phyloP scores from a whole-genome alignment of 1,284 basidiomycete genomes.

The Moesziomyces sp. region DNA sequence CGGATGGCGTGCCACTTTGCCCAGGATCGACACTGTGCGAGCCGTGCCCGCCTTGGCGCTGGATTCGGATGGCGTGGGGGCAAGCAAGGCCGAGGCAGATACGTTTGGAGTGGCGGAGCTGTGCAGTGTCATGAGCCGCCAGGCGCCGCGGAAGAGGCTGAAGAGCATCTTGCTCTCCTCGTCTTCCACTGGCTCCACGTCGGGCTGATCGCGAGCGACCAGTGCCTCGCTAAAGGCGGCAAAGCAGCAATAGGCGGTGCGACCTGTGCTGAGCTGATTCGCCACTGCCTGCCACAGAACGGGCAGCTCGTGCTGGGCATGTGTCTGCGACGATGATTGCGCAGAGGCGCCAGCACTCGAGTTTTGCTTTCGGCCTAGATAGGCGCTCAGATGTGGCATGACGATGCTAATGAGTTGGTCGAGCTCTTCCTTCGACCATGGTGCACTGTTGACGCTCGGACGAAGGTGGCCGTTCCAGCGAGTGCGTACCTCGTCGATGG shows the following conservation, averaged over 20 bases:
- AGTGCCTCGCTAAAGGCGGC: conserved; percentile 23
- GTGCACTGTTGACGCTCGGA: conserved; percentile 24
- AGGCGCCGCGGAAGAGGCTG: conserved; percentile 36
- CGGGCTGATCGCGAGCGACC: conserved; percentile 28
- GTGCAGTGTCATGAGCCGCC: conserved; percentile 42
- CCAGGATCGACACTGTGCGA: conserved; percentile 13
- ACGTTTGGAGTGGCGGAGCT: conserved; percentile 9
- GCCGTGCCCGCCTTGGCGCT: background rate
- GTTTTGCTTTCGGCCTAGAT: background rate
- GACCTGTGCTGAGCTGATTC: conserved; percentile 12
- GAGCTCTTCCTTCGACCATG: conserved; percentile 22
- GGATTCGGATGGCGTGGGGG: background rate
- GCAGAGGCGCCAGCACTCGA: too few relatives aligned
- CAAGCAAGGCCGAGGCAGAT: conserved; percentile 4
- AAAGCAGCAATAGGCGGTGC: conserved; percentile 38
- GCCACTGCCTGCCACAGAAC: conserved; percentile 35
- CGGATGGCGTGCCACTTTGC: conserved; percentile 29
- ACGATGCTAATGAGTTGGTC: conserved; percentile 17
- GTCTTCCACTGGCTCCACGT: conserved; percentile 25
- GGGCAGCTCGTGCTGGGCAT: conserved; percentile 3
- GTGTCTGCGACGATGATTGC: too few relatives aligned
- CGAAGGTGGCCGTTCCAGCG: conserved; percentile 34
- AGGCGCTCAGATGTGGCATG: conserved; percentile 11
- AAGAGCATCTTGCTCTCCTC: conserved; percentile 28
- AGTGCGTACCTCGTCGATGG: conserved; percentile 31